A percentile compares a stretch with the other conserved stretches of the same genome.
These are phyloP conservation scores for Pulicaria dysenterica DNA, from an alignment of 129 eudicot genomes.

Conservation along the genomic window DNA sequence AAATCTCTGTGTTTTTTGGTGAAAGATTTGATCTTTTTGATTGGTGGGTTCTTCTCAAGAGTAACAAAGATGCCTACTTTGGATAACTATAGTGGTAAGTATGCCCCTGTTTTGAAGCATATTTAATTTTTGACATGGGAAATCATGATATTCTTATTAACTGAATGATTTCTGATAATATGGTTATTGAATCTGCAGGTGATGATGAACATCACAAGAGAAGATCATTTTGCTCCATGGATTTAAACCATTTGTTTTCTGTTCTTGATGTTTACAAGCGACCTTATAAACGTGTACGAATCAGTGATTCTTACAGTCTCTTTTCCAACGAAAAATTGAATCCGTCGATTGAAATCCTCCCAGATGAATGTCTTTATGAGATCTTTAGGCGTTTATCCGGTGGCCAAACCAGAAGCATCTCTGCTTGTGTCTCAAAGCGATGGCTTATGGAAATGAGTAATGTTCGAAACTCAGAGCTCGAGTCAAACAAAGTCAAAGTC, in stretches of 20 bases:
- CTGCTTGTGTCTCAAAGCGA: constrained; percentile 87
- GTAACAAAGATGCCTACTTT: constrained; percentile 71
- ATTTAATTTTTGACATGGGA: too few relatives aligned
- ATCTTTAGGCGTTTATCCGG: constrained; percentile 72
- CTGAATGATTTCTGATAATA: not conserved
- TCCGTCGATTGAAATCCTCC: constrained; percentile 67
- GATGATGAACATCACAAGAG: constrained; percentile 52
- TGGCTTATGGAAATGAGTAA: constrained; percentile 70
- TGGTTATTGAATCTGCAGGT: constrained; percentile 47
- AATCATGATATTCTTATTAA: too few relatives aligned
- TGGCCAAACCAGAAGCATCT: constrained; percentile 60
- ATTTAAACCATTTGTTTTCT: constrained; percentile 49
- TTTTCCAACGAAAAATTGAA: constrained; percentile 37
- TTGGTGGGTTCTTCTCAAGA: constrained; percentile 40
- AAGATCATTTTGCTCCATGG: constrained; percentile 51
- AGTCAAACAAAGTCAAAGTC: constrained; percentile 26
- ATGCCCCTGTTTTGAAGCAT: not conserved
- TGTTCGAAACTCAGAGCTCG: constrained; percentile 53
- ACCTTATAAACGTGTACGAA: constrained; percentile 62
- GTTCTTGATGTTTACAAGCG: constrained; percentile 52
- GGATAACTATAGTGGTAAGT: constrained; percentile 85
- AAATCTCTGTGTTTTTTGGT: constrained; percentile 38
- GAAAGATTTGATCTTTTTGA: constrained; percentile 33
- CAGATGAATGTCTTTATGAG: constrained; percentile 93
- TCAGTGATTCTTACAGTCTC: constrained; percentile 43